Evolutionary conservation across 31 red algal genomes (phyloP).

Genomic region (Odonthalia washingtoniensis): DNA sequence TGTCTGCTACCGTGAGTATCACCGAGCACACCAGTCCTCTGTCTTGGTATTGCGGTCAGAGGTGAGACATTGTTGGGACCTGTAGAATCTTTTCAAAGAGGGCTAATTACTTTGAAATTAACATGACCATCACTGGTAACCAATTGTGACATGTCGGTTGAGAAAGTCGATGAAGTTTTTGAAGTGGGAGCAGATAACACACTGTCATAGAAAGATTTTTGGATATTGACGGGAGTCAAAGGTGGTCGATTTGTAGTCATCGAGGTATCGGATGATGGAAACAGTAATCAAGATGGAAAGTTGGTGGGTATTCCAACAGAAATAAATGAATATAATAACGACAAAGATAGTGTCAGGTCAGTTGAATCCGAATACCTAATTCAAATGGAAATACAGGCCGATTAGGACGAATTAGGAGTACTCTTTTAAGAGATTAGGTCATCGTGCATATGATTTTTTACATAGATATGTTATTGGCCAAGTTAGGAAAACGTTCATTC

Average conservation of each 20-base stretch:
- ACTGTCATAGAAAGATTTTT: conserved; percentile 13
- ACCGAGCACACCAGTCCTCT: not conserved
- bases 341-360: not conserved
- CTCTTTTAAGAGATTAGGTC: conserved; percentile 14
- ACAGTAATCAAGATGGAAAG: too few species aligned
- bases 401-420: not conserved
- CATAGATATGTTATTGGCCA: conserved; percentile 25
- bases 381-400: too few species aligned
- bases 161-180: conserved; percentile 7
- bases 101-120: not conserved
- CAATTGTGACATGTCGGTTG: not conserved
- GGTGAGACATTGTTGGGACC: conserved; percentile 14
- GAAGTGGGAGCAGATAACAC: conserved; percentile 31
- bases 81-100: conserved; percentile 32
- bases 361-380: too few species aligned
- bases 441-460: not conserved
- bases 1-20: not conserved
- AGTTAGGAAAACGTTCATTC: conserved; percentile 2
- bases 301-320: not conserved
- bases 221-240: conserved; percentile 30
- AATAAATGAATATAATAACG: not conserved
- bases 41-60: not conserved
- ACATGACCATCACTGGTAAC: conserved; percentile 25
- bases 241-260: conserved; percentile 5
- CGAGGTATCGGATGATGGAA: too few species aligned